Percentiles rank a stretch among this genome's conserved stretches.
Conservation (phyloP, 2,329 filamentous ascomycete genomes). For the Cordyceps cateniannulata region DNA sequence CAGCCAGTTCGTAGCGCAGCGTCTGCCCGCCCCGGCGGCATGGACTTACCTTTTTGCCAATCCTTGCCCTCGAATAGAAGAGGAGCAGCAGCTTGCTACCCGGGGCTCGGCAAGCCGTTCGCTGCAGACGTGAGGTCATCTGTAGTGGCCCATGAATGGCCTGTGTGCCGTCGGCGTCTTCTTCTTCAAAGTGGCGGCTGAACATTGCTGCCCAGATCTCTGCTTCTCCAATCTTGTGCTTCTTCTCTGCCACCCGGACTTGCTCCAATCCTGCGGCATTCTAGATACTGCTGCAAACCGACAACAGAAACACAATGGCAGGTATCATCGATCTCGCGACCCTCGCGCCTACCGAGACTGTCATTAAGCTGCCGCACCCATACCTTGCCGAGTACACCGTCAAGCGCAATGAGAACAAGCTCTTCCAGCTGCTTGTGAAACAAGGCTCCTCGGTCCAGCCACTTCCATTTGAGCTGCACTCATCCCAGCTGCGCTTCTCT, state of each 20-base stretch:
- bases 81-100: background rate
- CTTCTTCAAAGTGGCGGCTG: background rate
- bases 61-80: background rate
- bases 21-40: background rate
- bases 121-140: background rate
- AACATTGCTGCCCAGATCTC: background rate
- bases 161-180: background rate
- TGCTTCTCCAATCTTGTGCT: background rate
- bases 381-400: constrained; percentile 41
- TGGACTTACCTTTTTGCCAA: background rate
- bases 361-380: constrained; percentile 44
- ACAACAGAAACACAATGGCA: constrained; percentile 17
- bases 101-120: background rate
- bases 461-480: constrained; percentile 25
- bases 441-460: constrained; percentile 21
- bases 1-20: background rate
- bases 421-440: constrained; percentile 31
- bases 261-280: background rate
- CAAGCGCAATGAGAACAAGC: constrained; percentile 22
- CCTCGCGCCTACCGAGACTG: constrained; percentile 28
- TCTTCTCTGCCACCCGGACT: background rate
- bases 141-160: background rate
- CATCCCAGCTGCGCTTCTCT: constrained; percentile 35
- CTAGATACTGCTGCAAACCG: background rate
- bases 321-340: constrained; percentile 21